Evolutionary conservation across 371 early-diverging fungal genomes (phyloP), one percentile per base, ranked within the genome.

Genomic region (Mortierella sp.): DNA sequence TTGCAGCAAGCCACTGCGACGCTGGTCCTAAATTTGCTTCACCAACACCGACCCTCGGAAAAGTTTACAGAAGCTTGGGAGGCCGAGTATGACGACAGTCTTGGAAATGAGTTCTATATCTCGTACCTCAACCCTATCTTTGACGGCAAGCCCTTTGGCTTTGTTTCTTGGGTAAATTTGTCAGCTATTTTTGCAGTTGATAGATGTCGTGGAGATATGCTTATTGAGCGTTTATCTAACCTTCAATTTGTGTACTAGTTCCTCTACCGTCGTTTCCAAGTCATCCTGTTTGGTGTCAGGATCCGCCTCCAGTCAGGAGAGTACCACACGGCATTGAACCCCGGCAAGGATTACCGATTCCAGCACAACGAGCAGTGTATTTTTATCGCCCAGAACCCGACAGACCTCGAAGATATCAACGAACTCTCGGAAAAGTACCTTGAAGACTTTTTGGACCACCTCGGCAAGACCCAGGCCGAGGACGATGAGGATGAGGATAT

Each of bases 31-130:
- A 96, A 95, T 75, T 80, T 96, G 47, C 72, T 96, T 2, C 93
- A 93, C 68, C 92, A 93, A 74, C 89, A 93, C 71, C 84, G 90
- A 54, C 93, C 94, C 1, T 88, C 90, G 52, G 90, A 92, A 63
- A 81, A 80, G 14, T 94, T 94, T 76, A 86, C 90, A 48, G 91
- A 93, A 57, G 91, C 92, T 0, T 96, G 96, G 96, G 90, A 93
- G 77, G 94, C 95, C 19, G 95, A 95, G 74, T 96, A 95, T 79
- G 95, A 86, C 65, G 96, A 96, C 83, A 95, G 95, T 28, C 89
- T 90, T 11, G 94, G 94, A 47, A 95, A 95, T 63, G 95, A 95
- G 79, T 91, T 95, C 6, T 95, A 95, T 73, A 90, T 90, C 75
- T 88, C 90, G 11, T 88, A 77, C 10, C 87, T 94, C 63, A 91